phyloP scores from a whole-genome alignment of 441 rosid genomes.

The Populus tomentosa region DNA sequence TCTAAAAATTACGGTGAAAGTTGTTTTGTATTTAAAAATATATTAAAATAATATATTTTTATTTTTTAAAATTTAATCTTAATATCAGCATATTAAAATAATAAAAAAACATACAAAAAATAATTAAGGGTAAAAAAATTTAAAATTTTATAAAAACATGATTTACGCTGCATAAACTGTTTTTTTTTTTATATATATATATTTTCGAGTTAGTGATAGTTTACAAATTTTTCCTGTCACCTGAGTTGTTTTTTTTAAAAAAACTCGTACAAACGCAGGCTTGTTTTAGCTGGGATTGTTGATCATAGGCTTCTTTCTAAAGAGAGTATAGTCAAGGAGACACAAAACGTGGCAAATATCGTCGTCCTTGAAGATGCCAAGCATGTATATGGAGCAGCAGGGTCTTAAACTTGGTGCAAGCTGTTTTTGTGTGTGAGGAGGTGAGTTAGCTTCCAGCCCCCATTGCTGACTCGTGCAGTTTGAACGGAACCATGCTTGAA shows the following conservation, averaged over 20 bases:
- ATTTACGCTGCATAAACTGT: too few species aligned
- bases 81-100: too few species aligned
- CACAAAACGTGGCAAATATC: background rate
- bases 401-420: background rate
- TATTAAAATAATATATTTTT: too few species aligned
- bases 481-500: background rate
- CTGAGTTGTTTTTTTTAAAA: too few species aligned
- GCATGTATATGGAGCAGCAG: background rate
- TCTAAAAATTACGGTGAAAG: accelerated
- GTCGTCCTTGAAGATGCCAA: background rate
- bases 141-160: too few species aligned
- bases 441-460: constrained; percentile 12
- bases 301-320: background rate
- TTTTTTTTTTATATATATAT: too few species aligned
- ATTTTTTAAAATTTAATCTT: too few species aligned
- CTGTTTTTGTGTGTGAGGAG: background rate
- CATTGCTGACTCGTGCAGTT: constrained; percentile 10
- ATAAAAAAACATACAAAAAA: too few species aligned
- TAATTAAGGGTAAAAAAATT: too few species aligned
- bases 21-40: too few species aligned
- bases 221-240: too few species aligned
- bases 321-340: background rate
- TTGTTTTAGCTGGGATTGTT: background rate
- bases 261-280: background rate
- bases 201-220: too few species aligned